Evolutionary conservation across 2,329 filamentous ascomycete species (phyloP).

Genomic region (Knufia petricola): DNA sequence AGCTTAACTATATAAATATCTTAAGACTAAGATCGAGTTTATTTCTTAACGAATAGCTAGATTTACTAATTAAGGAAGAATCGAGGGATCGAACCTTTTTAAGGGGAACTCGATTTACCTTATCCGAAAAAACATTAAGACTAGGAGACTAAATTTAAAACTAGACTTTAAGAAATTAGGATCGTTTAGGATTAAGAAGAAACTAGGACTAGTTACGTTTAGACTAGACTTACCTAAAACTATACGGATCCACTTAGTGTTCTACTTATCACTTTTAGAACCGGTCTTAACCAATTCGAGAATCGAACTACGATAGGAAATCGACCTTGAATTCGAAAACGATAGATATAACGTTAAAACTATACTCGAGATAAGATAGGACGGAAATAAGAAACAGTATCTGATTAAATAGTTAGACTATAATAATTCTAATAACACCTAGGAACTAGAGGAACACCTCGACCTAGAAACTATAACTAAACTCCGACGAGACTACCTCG

Average conservation of each 20-base stretch:
- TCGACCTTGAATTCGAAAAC: background rate
- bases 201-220: slow-evolving; percentile 11
- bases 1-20: slow-evolving; percentile 5
- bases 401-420: slow-evolving; percentile 10
- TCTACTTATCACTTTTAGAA: slow-evolving; percentile 12
- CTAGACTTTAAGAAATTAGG: slow-evolving; percentile 11
- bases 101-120: slow-evolving; percentile 10
- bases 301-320: background rate
- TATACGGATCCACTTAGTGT: slow-evolving; percentile 11
- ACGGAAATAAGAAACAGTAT: background rate
- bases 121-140: slow-evolving; percentile 14
- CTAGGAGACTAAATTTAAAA: slow-evolving; percentile 12
- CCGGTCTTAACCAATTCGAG: background rate
- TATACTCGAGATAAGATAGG: background rate
- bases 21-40: slow-evolving; percentile 9
- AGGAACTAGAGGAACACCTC: background rate
- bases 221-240: slow-evolving; percentile 9
- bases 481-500: too few relatives aligned
- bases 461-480: too few relatives aligned
- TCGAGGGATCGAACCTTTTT: slow-evolving; percentile 8
- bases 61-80: slow-evolving; percentile 9
- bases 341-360: slow-evolving; percentile 1
- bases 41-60: slow-evolving; percentile 6
- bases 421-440: background rate
- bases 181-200: slow-evolving; percentile 11